Base-by-base conservation (phyloP, 768 basidiomycete genomes). In the Coprinopsis sp. region DNA sequence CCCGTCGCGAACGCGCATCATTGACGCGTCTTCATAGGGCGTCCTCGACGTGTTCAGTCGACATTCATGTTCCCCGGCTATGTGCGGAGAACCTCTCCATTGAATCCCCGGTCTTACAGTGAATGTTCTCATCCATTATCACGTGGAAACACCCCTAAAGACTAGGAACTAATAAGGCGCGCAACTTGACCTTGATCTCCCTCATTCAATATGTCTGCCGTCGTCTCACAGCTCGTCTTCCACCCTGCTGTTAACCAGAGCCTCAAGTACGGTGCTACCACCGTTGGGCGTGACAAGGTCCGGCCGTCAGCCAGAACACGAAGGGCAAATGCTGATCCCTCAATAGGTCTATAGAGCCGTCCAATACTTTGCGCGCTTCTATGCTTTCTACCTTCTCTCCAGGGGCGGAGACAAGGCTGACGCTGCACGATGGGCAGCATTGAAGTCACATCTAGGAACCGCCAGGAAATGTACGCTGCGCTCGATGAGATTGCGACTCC, bases 261-360 rank as follows among this genome's bases (percentile, higher is more conserved):
- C 21, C 70, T 97, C 62, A 89, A 85, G 61, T 81, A 87, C 39
- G 77, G 84, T 38, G 75, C 76, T 16, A 92, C 91, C 0, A 96
- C 90, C 13, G 61, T 87, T 25, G 95, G 93, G 8, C 75, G 93
- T 39, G 95, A 97, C 73, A 97, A 99, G 82, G 91, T 82, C 55
- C 46, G 64, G 47, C 6, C 27, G 11, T 14, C n/a, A n/a, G n/a
- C n/a, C n/a, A n/a, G n/a, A n/a, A n/a, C n/a, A n/a, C n/a, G n/a
- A n/a, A n/a, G n/a, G 34, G n/a, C 23, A 30, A 40, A 33, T 40
- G n/a, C 18, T 13, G 22, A 7, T 23, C 4, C 38, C 40, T n/a
- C 42, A 18, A 37, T 43, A 96, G 93, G 71, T 82, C 13, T 98
- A 97, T 67, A 84, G 95, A 53, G 79, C 88, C 18, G 63, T 92